Conservation (phyloP, 2,329 filamentous ascomycete species). For the Dothistroma septosporum region DNA sequence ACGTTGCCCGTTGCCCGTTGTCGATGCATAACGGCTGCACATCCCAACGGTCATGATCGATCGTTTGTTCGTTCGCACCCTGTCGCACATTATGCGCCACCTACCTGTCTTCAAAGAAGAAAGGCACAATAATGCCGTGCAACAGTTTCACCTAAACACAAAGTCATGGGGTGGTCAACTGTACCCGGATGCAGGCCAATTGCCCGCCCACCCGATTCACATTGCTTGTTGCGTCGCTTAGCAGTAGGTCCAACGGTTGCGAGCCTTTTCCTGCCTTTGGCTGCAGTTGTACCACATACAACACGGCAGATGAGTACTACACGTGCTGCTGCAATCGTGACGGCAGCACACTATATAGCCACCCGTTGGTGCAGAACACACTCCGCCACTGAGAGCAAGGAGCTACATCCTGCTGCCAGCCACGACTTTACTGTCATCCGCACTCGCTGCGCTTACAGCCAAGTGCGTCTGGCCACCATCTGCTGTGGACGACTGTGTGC, state of each 20-base stretch:
- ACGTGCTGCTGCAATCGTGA: not conserved
- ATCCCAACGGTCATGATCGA: constrained; percentile 3
- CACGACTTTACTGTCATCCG: not conserved
- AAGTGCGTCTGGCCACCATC: not conserved
- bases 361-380: not conserved
- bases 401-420: not conserved
- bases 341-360: not conserved
- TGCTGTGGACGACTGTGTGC: not conserved
- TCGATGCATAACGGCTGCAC: constrained; percentile 5
- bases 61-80: constrained; percentile 15
- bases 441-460: not conserved
- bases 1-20: constrained; percentile 12
- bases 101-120: constrained; percentile 1
- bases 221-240: constrained; percentile 3
- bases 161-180: constrained; percentile 3
- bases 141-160: constrained; percentile 10
- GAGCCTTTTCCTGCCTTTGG: not conserved
- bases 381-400: not conserved
- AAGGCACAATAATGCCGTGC: constrained; percentile 3
- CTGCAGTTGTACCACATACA: constrained; percentile 1
- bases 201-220: not conserved
- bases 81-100: constrained; percentile 15
- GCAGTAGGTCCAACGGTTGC: not conserved
- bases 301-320: not conserved
- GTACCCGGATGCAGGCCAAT: constrained; percentile 2